Base-by-base conservation (phyloP, 495 filamentous ascomycete species). In the Penicillium canariense region DNA sequence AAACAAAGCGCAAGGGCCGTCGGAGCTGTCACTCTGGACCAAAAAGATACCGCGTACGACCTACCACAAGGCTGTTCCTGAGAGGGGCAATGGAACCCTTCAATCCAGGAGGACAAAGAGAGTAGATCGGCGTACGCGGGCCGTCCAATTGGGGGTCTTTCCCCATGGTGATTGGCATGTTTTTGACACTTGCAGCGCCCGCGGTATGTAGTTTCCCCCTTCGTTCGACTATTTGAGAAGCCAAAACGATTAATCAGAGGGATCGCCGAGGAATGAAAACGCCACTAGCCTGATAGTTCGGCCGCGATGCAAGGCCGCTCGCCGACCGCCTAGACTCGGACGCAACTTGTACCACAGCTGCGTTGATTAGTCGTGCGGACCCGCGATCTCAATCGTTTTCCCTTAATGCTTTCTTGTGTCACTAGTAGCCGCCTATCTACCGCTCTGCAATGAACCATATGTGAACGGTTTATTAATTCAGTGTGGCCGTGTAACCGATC, bases 261-360 rank as follows among this genome's bases (percentile, higher is more conserved):
- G 50, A 63, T 55, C 51, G 48, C 2, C 50, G 15, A 43, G 30
- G 42, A 58, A 55, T 53, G 54, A 46, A 35, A 35, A 46, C 54
- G 56, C 58, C 61, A 65, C 36, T 22, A 10, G 15, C n/a, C 4
- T 40, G 52, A 64, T 67, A 67, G 61, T 58, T 35, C 46, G 47
- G 46, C 6, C n/a, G 7, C 12, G 23, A 67, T 56, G 64, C 61
- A 67, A 67, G 64, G 64, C 40, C 38, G 49, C 53, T 47, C 38
- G 27, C 26, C 52, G 36, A 22, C 5, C 20, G 23, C 18, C 23
- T n/a, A n/a, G n/a, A 39, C 27, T 55, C 25, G 23, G 30, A 28
- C 39, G 10, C 49, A 32, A 45, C 32, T 18, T 17, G 26, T 30
- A 42, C 22, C 1, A 6, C 30, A 32, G 30, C 6, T 32, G 12